Evolutionary conservation across 768 basidiomycete genomes (phyloP).

Genomic region (Gloeopeniophorella convolvens): DNA sequence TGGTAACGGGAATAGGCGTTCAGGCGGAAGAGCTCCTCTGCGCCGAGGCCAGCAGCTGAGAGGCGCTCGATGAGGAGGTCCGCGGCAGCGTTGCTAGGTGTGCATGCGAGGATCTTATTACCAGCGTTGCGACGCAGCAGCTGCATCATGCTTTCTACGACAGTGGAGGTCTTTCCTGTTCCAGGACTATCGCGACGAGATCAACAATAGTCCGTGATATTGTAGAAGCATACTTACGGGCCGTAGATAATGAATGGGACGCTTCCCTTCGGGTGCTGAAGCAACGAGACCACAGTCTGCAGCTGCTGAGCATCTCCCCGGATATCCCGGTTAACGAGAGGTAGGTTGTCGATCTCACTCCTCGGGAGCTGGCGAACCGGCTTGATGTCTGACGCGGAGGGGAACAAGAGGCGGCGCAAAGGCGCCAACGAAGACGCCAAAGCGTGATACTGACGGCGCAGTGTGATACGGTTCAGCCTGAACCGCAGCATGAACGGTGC

Average conservation of each 20-base stretch:
- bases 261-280: slow-evolving; percentile 37
- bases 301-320: slow-evolving; percentile 41
- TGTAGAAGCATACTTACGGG: slow-evolving; percentile 37
- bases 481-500: slow-evolving; percentile 47
- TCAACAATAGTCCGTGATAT: neutral
- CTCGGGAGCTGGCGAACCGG: slow-evolving; percentile 12
- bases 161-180: slow-evolving; percentile 35
- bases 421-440: slow-evolving; percentile 37
- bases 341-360: slow-evolving; percentile 16
- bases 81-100: slow-evolving; percentile 33
- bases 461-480: slow-evolving; percentile 46
- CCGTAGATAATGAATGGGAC: slow-evolving; percentile 57
- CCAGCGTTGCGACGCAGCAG: slow-evolving; percentile 22
- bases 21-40: slow-evolving; percentile 42
- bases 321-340: slow-evolving; percentile 38
- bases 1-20: slow-evolving; percentile 42
- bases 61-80: slow-evolving; percentile 31
- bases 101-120: slow-evolving; percentile 29
- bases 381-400: slow-evolving; percentile 29
- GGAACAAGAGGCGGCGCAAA: slow-evolving; percentile 47
- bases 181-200: slow-evolving; percentile 29
- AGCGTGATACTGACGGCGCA: slow-evolving; percentile 53
- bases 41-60: slow-evolving; percentile 7
- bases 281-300: slow-evolving; percentile 43
- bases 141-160: slow-evolving; percentile 34